Base-by-base conservation (phyloP, 345 rosid species). In the Arabis hirsuta region DNA sequence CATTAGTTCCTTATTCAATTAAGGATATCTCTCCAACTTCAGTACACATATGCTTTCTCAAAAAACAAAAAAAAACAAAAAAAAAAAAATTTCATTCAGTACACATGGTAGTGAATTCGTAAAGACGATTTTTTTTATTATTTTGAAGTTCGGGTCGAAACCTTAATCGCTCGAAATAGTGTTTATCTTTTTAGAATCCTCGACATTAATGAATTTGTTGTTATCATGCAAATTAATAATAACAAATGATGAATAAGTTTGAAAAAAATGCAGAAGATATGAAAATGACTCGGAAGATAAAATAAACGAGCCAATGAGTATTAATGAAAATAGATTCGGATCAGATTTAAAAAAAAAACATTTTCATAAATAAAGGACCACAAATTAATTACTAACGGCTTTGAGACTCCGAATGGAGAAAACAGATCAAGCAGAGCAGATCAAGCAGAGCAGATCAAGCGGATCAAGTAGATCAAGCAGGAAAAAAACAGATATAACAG, bases 181-280 rank as follows among this genome's bases (percentile, higher is more conserved):
- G 24, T 22, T 22, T 29, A 12, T n/a, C 16, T 39, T 38, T 12
- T 42, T 29, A 3, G 11, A 24, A 6, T 48, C 24, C 48, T 13
- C 59, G 48, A 38, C 50, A 46, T 57, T n/a, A 48, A 70, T 58
- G 57, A 5, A n/a, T 70, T 14, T 48, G 50, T 24, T 48, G 55
- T 55, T 36, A 7, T 34, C 38, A 34, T 6, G 38, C 38, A 34
- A 2, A 34, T 36, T 36, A 36, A 36, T 36, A 36, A 36, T 36
- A 9, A 36, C 41, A 36, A 36, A 41, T 66, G 51, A 42, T 61
- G 3, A 45, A 24, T 39, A 32, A 52, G 39, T 52, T 38, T 38
- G 48, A 14, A n/a, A 51, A 65, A 65, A 38, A 38, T 51, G 59
- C 47, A 9, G 24, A 51, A 39, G 53, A 63, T 13, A 22, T 36